These are phyloP conservation scores for Leucaena leucocephala DNA, from an alignment of 306 rosid species.

Conservation along the genomic window DNA sequence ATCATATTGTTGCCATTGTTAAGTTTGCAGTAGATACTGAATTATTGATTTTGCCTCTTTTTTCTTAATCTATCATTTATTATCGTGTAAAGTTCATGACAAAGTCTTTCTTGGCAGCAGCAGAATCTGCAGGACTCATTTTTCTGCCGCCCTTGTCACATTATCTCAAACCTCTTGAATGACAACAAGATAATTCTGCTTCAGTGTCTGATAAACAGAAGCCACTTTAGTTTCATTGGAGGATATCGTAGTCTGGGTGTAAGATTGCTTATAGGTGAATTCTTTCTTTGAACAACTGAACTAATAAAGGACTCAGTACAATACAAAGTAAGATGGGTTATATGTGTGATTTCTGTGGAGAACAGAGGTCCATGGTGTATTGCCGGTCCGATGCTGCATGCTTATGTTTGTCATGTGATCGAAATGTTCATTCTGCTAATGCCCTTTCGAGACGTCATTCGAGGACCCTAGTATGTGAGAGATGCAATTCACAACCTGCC, in stretches of 20 bases:
- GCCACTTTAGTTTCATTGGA: conserved; percentile 28
- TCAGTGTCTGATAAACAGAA: conserved; percentile 25
- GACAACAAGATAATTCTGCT: conserved; percentile 14
- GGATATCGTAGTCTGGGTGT: conserved; percentile 26
- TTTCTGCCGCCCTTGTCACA: conserved; percentile 27
- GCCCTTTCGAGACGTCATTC: conserved; percentile 88
- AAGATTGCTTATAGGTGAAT: conserved; percentile 33
- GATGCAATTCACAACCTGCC: conserved; percentile 85
- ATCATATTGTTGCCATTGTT: conserved; percentile 14
- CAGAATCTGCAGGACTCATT: conserved; percentile 38
- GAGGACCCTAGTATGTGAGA: conserved; percentile 80
- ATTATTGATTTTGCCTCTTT: background rate
- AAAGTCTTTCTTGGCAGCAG: conserved; percentile 23
- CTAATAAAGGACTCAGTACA: conserved; percentile 11
- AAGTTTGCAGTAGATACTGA: conserved; percentile 3
- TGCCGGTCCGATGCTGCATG: conserved; percentile 93
- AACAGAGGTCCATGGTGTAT: conserved; percentile 86
- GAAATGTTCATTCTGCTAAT: conserved; percentile 94
- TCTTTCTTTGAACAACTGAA: conserved; percentile 39
- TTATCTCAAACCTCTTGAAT: conserved; percentile 31
- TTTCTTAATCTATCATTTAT: background rate
- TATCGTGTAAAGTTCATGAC: background rate
- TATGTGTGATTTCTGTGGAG: conserved; percentile 83
- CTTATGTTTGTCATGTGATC: conserved; percentile 90
- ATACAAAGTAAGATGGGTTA: conserved; percentile 67